phyloP scores from a whole-genome alignment of 2,329 filamentous ascomycete genomes.

The Cordyceps javanica region DNA sequence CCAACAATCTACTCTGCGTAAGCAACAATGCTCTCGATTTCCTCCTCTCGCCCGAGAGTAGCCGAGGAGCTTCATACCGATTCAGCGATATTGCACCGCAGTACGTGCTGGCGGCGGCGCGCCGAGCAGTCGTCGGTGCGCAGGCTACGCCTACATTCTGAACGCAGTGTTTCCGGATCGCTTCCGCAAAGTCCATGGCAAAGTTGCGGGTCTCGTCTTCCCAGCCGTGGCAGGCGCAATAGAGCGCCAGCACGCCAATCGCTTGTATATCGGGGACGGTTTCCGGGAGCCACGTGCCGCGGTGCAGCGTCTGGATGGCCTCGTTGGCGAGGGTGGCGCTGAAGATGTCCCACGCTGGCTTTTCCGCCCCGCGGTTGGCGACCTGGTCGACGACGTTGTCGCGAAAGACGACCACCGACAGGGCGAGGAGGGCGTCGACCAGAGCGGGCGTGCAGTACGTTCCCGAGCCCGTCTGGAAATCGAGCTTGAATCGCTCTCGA shows the following conservation, averaged over 20 bases:
- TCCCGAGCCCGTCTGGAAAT: not conserved
- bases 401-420: not conserved
- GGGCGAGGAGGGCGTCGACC: not conserved
- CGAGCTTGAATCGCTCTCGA: not conserved
- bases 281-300: not conserved
- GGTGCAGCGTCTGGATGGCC: not conserved
- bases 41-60: no score
- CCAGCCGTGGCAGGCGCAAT: not conserved
- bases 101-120: not conserved
- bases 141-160: not conserved
- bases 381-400: not conserved
- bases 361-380: not conserved
- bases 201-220: not conserved
- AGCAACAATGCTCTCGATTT: not conserved
- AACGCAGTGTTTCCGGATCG: not conserved
- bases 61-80: not conserved
- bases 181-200: not conserved
- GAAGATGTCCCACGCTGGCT: not conserved
- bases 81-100: conserved; percentile 7
- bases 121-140: not conserved
- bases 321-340: not conserved
- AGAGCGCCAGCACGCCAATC: not conserved
- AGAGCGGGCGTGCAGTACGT: not conserved
- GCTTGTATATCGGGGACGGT: not conserved
- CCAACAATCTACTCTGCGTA: not conserved